These are phyloP conservation scores for Zymoseptoria brevis DNA, from an alignment of 2,329 filamentous ascomycete species.

Conservation along the genomic window DNA sequence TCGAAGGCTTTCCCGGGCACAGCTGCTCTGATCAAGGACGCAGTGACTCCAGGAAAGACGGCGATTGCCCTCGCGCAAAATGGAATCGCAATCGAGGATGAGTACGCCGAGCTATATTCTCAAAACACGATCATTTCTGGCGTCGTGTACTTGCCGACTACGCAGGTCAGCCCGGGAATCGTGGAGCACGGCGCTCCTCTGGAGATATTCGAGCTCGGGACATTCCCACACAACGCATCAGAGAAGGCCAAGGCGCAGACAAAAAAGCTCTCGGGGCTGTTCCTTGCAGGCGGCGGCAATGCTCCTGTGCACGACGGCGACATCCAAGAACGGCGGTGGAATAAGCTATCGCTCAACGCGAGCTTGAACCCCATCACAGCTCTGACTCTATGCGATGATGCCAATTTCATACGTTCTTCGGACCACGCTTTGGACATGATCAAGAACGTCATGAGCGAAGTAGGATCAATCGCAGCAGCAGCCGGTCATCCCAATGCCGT, in stretches of 20 bases:
- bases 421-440: slow-evolving; percentile 33
- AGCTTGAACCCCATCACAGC: slow-evolving; percentile 54
- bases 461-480: slow-evolving; percentile 34
- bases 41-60: slow-evolving; percentile 36
- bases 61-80: slow-evolving; percentile 55
- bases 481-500: slow-evolving; percentile 32
- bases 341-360: slow-evolving; percentile 53
- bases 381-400: slow-evolving; percentile 47
- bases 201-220: slow-evolving; percentile 45
- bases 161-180: slow-evolving; percentile 43
- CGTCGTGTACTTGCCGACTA: slow-evolving; percentile 48
- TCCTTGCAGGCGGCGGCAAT: slow-evolving; percentile 35
- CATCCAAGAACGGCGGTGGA: slow-evolving; percentile 51
- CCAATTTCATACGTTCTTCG: slow-evolving; percentile 42
- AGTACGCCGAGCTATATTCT: slow-evolving; percentile 45
- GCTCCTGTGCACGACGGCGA: slow-evolving; percentile 43
- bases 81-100: slow-evolving; percentile 53
- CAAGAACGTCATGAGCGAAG: slow-evolving; percentile 39
- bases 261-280: slow-evolving; percentile 16
- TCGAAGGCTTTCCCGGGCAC: slow-evolving; percentile 40
- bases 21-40: slow-evolving; percentile 33
- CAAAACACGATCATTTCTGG: slow-evolving; percentile 47
- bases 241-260: slow-evolving; percentile 8
- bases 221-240: slow-evolving; percentile 35
- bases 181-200: slow-evolving; percentile 40